These are phyloP conservation scores for Potentilla sterilis DNA, from an alignment of 306 rosid genomes.

Conservation along the genomic window DNA sequence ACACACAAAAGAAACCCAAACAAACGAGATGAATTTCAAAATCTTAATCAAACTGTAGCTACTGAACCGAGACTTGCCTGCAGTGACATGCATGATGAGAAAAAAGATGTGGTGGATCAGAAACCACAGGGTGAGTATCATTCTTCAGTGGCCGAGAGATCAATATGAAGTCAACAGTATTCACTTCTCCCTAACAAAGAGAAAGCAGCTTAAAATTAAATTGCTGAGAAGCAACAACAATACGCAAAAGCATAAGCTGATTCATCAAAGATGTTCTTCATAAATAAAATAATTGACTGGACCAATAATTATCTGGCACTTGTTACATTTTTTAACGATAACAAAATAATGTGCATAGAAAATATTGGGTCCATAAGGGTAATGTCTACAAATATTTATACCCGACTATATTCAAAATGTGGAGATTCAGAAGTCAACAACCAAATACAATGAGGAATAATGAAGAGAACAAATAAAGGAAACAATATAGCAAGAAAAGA, in stretches of 20 bases:
- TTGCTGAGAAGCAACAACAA: constrained; percentile 4
- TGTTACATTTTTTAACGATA: not conserved
- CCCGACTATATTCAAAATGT: not conserved
- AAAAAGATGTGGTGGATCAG: constrained; percentile 52
- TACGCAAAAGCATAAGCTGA: not conserved
- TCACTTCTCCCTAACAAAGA: constrained; percentile 47
- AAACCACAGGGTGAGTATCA: constrained; percentile 38
- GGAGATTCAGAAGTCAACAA: constrained; percentile 3
- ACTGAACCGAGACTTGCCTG: constrained; percentile 54
- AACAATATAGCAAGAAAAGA: constrained; percentile 15
- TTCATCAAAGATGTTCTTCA: not conserved
- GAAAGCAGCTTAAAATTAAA: constrained; percentile 8
- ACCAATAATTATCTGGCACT: not conserved
- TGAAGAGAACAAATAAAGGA: not conserved
- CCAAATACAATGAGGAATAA: not conserved
- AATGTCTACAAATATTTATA: not conserved
- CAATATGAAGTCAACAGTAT: constrained; percentile 76
- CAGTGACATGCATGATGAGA: constrained; percentile 85
- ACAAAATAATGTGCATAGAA: not conserved
- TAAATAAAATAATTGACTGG: not conserved
- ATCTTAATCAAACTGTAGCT: constrained; percentile 18
- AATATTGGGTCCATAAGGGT: not conserved
- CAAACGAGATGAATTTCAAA: constrained; percentile 15
- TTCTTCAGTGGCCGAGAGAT: constrained; percentile 55
- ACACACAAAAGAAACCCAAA: not conserved